Evolutionary conservation across 371 early-diverging fungal species (phyloP).

Genomic region (Syncephalis plumigaleata): DNA sequence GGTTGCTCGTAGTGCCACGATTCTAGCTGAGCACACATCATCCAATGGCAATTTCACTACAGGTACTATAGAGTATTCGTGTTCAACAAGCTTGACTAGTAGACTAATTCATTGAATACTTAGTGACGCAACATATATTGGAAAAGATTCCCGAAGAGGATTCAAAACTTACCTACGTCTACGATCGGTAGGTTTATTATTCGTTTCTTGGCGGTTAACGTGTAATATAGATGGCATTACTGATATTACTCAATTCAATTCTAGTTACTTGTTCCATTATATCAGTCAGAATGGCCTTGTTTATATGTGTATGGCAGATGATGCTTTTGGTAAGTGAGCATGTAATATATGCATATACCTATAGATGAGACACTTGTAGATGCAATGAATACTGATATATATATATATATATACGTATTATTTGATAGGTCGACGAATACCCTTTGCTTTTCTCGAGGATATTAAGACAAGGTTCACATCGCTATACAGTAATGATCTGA

Average conservation of each 20-base stretch:
- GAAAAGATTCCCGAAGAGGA: slow-evolving; percentile 80
- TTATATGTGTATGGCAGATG: slow-evolving; percentile 83
- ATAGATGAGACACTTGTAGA: no score
- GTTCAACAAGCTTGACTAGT: no score
- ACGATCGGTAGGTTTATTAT: slow-evolving; percentile 66
- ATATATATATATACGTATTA: no score
- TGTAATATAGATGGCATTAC: neutral
- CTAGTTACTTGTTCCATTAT: slow-evolving; percentile 77
- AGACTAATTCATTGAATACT: no score
- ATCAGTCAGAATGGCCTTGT: slow-evolving; percentile 61
- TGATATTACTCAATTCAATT: neutral
- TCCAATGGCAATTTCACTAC: slow-evolving; percentile 50
- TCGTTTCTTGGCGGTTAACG: neutral
- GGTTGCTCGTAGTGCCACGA: slow-evolving; percentile 44
- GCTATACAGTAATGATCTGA: slow-evolving; percentile 36
- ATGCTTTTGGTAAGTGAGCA: slow-evolving; percentile 39
- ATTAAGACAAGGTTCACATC: slow-evolving; percentile 41
- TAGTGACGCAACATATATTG: slow-evolving; percentile 71
- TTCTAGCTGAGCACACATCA: slow-evolving; percentile 59
- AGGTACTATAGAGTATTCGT: no score
- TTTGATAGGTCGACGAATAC: slow-evolving; percentile 62
- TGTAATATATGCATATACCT: neutral
- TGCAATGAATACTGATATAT: no score
- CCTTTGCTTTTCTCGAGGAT: slow-evolving; percentile 81
- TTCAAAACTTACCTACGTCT: slow-evolving; percentile 79